These are phyloP conservation scores for Umbilicaria muhlenbergii DNA, from an alignment of 495 filamentous ascomycete genomes.

Conservation along the genomic window DNA sequence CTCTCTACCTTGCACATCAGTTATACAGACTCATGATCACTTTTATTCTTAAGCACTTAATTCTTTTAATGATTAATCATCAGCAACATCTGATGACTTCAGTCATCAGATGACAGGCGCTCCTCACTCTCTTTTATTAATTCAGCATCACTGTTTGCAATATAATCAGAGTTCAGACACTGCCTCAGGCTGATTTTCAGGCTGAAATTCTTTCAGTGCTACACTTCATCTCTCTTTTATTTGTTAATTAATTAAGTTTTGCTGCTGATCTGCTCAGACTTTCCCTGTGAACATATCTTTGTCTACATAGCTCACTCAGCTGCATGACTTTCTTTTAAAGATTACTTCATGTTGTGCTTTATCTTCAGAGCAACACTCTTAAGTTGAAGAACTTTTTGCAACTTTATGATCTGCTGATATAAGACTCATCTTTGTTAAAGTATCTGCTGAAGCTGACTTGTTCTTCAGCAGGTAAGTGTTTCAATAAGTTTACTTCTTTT, in stretches of 20 bases:
- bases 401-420: neutral
- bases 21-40: neutral
- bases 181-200: neutral
- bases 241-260: neutral
- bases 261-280: neutral
- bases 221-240: neutral
- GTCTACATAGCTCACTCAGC: neutral
- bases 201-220: neutral
- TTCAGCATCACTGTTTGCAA: neutral
- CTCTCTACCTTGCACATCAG: neutral
- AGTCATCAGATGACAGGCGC: neutral
- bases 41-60: constrained; percentile 1
- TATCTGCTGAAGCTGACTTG: no score
- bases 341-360: neutral
- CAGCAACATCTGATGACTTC: neutral
- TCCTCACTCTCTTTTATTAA: neutral
- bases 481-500: no score
- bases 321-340: neutral
- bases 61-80: neutral
- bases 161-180: neutral
- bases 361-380: neutral
- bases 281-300: neutral
- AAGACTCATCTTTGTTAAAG: no score
- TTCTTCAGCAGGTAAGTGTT: no score
- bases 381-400: neutral